A percentile compares a stretch with the other conserved stretches of the same genome.
Conservation (phyloP, 495 filamentous ascomycete genomes). For the Melanomma pulvis-pyrius region DNA sequence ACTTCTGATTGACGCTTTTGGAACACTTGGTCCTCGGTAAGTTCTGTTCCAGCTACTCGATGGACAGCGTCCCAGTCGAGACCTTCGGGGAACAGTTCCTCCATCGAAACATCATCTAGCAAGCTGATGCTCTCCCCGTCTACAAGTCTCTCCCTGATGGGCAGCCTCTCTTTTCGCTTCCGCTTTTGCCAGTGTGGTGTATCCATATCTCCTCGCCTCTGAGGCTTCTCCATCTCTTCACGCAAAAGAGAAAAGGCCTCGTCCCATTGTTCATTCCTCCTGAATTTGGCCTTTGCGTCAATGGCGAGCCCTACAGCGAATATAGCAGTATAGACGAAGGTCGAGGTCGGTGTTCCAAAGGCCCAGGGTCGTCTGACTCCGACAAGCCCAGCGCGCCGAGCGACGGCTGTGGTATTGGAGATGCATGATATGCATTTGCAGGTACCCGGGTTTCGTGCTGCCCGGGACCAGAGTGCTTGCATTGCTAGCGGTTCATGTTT, state of each 20-base stretch:
- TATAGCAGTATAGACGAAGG: conserved; percentile 70
- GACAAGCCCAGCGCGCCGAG: conserved; percentile 55
- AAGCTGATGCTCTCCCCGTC: neutral
- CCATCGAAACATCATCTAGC: neutral
- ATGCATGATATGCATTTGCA: conserved; percentile 69
- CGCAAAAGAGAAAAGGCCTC: conserved; percentile 55
- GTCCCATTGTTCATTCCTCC: conserved; percentile 66
- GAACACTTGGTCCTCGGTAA: neutral
- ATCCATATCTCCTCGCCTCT: conserved; percentile 40
- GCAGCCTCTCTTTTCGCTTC: neutral
- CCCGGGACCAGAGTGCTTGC: conserved; percentile 72
- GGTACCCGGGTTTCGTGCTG: conserved; percentile 60
- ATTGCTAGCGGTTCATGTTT: conserved; percentile 51
- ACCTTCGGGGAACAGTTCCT: neutral
- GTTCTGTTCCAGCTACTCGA: conserved; percentile 14
- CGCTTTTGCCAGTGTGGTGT: neutral
- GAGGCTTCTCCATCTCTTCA: conserved; percentile 42
- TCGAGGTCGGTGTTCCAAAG: conserved; percentile 64
- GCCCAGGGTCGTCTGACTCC: conserved; percentile 54
- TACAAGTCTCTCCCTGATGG: neutral
- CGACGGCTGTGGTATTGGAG: conserved; percentile 55
- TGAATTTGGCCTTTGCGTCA: conserved; percentile 65
- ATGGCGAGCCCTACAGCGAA: conserved; percentile 70
- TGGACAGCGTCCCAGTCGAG: conserved; percentile 13
- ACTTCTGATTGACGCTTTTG: neutral